Conservation (phyloP, 83 land plant genomes). For the Thuja plicata region DNA sequence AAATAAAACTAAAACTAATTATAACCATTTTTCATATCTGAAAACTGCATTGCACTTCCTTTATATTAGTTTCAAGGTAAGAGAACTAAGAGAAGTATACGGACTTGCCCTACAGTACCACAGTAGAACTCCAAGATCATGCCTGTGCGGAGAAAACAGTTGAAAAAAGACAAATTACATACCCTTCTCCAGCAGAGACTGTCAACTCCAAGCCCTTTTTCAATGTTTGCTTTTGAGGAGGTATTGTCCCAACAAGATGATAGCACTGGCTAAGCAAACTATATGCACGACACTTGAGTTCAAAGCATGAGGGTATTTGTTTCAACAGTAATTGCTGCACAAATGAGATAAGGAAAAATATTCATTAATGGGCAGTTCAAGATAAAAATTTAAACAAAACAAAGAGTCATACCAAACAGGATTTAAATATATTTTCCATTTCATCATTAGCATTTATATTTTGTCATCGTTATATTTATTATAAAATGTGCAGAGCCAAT, state of each 20-base stretch:
- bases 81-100: background rate
- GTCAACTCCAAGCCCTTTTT: constrained; percentile 77
- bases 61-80: background rate
- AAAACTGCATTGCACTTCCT: background rate
- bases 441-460: background rate
- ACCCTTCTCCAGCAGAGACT: constrained; percentile 56
- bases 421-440: background rate
- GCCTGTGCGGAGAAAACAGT: background rate
- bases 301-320: constrained; percentile 85
- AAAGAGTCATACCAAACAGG: background rate
- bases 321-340: constrained; percentile 80
- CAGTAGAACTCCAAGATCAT: background rate
- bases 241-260: constrained; percentile 79
- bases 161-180: constrained; percentile 20
- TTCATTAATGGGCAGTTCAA: background rate
- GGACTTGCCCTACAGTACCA: background rate
- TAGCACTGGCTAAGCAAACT: constrained; percentile 90
- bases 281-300: constrained; percentile 82
- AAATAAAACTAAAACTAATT: background rate
- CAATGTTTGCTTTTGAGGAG: constrained; percentile 73
- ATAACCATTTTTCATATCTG: background rate
- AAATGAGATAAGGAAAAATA: background rate
- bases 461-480: background rate
- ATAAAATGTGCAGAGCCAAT: background rate
- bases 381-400: background rate